Percentiles rank a stretch among this genome's conserved stretches.
phyloP scores from a whole-genome alignment of 2,329 filamentous ascomycete species.

The Penicillium griseofulvum region DNA sequence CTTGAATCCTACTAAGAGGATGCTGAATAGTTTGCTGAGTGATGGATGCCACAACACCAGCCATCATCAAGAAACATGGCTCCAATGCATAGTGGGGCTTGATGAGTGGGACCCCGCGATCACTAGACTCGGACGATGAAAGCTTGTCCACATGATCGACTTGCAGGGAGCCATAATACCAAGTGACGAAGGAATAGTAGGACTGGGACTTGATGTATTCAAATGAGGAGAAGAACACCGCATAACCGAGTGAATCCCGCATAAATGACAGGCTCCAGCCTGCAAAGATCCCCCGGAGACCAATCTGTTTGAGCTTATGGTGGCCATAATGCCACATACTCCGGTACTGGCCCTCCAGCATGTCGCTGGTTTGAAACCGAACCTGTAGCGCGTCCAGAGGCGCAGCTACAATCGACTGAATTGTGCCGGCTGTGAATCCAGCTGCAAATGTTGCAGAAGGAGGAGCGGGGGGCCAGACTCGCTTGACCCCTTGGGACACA shows the following conservation, averaged over 20 bases:
- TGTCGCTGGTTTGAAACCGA: conserved; percentile 59
- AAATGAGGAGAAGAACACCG: conserved; percentile 62
- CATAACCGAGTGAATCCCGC: conserved; percentile 61
- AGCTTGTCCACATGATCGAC: conserved; percentile 28
- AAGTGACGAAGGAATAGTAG: conserved; percentile 61
- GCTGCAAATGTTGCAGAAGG: conserved; percentile 56
- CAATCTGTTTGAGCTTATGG: conserved; percentile 59
- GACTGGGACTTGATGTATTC: conserved; percentile 63
- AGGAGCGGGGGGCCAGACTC: conserved; percentile 59
- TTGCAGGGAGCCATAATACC: conserved; percentile 52
- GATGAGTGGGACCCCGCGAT: conserved; percentile 47
- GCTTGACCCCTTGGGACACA: conserved; percentile 55
- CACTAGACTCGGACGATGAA: conserved; percentile 25
- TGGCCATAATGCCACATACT: conserved; percentile 64
- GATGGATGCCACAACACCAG: conserved; percentile 58
- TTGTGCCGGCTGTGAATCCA: conserved; percentile 57
- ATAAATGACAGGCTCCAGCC: conserved; percentile 60
- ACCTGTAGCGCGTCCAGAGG: conserved; percentile 63
- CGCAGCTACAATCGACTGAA: conserved; percentile 62
- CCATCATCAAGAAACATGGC: conserved; percentile 59
- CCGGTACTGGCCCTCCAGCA: conserved; percentile 58
- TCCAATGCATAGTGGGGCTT: conserved; percentile 63
- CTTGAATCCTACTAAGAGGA: conserved; percentile 59
- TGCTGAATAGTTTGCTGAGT: conserved; percentile 59
- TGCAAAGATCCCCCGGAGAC: conserved; percentile 60